Conservation (phyloP, 495 filamentous ascomycete species). For the Corynascus novoguineensis region DNA sequence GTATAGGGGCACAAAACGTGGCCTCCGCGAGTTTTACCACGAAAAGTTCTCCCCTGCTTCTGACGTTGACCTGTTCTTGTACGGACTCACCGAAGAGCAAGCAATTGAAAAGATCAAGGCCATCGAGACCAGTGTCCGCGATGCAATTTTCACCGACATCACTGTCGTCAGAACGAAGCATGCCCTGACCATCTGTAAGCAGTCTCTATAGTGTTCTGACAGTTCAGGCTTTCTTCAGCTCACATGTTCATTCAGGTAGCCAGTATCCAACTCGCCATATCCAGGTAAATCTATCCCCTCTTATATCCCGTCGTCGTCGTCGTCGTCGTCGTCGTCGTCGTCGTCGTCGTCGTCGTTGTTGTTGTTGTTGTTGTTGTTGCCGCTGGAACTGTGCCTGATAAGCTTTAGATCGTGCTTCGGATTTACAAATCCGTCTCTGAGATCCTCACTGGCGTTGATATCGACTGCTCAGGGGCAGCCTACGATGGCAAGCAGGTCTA, state of each 20-base stretch:
- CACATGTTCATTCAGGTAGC: conserved; percentile 40
- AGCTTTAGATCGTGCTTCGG: conserved; percentile 67
- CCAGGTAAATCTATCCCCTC: conserved; percentile 41
- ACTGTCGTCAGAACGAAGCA: conserved; percentile 76
- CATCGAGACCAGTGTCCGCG: conserved; percentile 64
- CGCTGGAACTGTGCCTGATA: conserved; percentile 7
- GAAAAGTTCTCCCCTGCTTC: conserved; percentile 73
- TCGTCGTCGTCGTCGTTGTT: no score
- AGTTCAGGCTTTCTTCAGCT: not conserved
- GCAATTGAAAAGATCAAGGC: conserved; percentile 75
- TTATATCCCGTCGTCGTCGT: no score
- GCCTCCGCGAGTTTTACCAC: conserved; percentile 68
- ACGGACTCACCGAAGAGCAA: conserved; percentile 65
- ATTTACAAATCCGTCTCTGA: conserved; percentile 76
- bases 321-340: no score
- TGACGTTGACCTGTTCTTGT: conserved; percentile 80
- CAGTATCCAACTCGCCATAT: conserved; percentile 80
- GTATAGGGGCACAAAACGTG: conserved; percentile 59
- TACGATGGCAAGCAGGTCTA: conserved; percentile 76
- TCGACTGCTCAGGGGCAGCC: conserved; percentile 73
- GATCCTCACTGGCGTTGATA: conserved; percentile 80
- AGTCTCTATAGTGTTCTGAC: not conserved
- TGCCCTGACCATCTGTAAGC: conserved; percentile 66
- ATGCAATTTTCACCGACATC: conserved; percentile 68
- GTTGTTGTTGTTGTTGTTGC: no score